Evolutionary conservation across 139 green algal genomes (phyloP).

Genomic region (Chlorella sp.): DNA sequence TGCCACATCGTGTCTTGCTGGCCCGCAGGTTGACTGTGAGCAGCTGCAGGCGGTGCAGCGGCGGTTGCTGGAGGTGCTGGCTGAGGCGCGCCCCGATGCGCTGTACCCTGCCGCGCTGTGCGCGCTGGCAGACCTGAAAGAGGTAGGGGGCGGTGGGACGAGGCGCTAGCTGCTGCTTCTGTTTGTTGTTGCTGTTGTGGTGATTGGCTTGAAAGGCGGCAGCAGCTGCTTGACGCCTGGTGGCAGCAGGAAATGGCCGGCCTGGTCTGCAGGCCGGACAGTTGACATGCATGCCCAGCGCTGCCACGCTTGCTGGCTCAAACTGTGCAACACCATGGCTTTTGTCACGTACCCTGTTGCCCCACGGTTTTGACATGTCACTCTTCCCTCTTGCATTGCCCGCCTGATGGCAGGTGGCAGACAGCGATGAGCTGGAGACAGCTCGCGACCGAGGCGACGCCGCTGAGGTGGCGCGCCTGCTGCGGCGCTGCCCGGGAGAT

Average conservation of each 20-base stretch:
- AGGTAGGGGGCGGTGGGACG: conserved; percentile 9
- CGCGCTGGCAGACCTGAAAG: conserved; percentile 45
- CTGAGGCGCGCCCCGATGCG: not conserved
- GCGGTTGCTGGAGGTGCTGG: conserved; percentile 38
- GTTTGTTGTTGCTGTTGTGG: not conserved
- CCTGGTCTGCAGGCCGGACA: not conserved
- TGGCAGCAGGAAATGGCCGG: not conserved
- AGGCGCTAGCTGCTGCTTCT: not conserved
- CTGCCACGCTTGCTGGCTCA: not conserved
- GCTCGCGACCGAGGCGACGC: not conserved
- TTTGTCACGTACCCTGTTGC: no score
- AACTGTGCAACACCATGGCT: no score
- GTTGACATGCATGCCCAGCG: not conserved
- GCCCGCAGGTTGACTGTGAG: conserved; percentile 11
- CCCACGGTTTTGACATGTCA: not conserved
- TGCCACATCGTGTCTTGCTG: no score
- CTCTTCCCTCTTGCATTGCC: not conserved
- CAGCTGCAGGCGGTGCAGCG: conserved; percentile 43
- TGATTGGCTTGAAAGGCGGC: not conserved
- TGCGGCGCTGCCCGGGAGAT: not conserved
- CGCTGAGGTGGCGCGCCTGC: not conserved
- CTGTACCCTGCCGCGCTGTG: conserved; percentile 54
- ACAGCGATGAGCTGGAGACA: conserved; percentile 4
- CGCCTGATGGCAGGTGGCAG: not conserved
- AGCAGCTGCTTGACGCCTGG: no score